Conservation (phyloP, 202 grass and related monocot species). For the Panicum virgatum region DNA sequence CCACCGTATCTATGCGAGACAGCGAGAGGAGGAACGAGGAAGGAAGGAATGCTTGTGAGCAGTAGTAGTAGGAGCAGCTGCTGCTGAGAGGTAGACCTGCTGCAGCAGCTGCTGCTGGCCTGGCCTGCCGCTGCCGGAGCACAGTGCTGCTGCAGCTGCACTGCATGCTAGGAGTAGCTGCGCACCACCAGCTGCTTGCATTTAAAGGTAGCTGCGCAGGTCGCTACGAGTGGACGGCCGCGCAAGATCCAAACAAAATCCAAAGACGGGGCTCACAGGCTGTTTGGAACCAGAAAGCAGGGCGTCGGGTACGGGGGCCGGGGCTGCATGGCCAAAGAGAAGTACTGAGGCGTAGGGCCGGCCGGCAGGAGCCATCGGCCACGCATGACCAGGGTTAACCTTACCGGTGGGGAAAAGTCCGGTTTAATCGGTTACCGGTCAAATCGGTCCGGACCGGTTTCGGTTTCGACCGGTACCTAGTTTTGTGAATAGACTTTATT, state of each 20-base stretch:
- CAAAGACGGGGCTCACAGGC: not conserved
- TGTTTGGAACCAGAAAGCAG: not conserved
- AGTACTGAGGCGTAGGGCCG: slow-evolving; percentile 28
- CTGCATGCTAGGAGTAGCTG: not conserved
- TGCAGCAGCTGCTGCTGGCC: not conserved
- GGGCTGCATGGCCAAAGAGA: slow-evolving; percentile 45
- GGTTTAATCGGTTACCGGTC: no score
- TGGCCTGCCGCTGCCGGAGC: slow-evolving; percentile 8
- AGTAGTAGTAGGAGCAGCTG: not conserved
- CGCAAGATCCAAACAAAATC: slow-evolving; percentile 95
- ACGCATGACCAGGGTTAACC: no score
- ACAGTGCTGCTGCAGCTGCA: slow-evolving; percentile 35
- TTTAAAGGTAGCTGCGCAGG: slow-evolving; percentile 29
- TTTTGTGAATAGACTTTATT: no score
- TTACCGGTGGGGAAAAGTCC: no score
- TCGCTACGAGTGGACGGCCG: slow-evolving; percentile 41
- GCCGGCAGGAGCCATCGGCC: slow-evolving; percentile 60
- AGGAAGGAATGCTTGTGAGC: not conserved
- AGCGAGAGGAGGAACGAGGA: no score
- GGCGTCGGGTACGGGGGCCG: slow-evolving; percentile 19
- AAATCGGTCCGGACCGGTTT: no score
- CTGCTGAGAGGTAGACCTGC: slow-evolving; percentile 2
- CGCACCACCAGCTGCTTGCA: not conserved
- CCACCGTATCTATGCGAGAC: no score
- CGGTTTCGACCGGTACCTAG: no score